Percentiles rank a stretch among this genome's conserved stretches.
These are phyloP conservation scores for Curvularia hawaiiensis DNA, from an alignment of 2,329 filamentous ascomycete genomes.

Conservation along the genomic window DNA sequence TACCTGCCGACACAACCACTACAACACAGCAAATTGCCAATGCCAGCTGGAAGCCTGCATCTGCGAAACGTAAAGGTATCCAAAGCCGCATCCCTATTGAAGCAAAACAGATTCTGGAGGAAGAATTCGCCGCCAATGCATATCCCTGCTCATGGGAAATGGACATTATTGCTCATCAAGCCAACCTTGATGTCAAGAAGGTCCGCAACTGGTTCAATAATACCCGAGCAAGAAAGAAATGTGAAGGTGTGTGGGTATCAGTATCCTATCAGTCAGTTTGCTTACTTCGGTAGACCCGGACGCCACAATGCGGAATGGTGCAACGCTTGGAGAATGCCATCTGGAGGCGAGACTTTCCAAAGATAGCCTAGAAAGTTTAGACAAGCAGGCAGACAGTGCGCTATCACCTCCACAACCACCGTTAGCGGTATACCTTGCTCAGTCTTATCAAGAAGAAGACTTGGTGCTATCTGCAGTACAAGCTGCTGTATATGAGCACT, in stretches of 20 bases:
- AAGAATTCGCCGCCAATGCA: constrained; percentile 43
- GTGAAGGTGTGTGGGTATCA: constrained; percentile 24
- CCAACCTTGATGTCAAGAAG: constrained; percentile 43
- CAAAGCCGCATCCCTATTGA: constrained; percentile 40
- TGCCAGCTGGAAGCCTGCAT: constrained; percentile 36
- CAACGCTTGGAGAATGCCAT: constrained; percentile 11
- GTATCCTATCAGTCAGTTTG: neutral
- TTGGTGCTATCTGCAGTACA: constrained; percentile 35
- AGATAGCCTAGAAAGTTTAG: constrained; percentile 39
- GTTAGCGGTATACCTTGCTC: constrained; percentile 42
- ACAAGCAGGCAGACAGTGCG: constrained; percentile 26
- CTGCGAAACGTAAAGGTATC: constrained; percentile 41
- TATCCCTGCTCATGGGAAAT: constrained; percentile 45
- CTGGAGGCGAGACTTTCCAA: constrained; percentile 35
- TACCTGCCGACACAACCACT: constrained; percentile 2
- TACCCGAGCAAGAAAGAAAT: constrained; percentile 40
- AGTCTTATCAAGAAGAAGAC: constrained; percentile 44
- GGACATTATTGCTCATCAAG: constrained; percentile 45
- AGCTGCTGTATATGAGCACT: constrained; percentile 36
- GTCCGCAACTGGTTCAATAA: constrained; percentile 47
- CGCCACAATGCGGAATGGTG: neutral
- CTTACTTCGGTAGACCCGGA: constrained; percentile 20
- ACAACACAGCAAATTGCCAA: constrained; percentile 20
- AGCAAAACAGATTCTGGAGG: constrained; percentile 41
- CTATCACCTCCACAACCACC: constrained; percentile 40